Conservation (phyloP, 2,329 filamentous ascomycete species). For the Colletotrichum sp. region DNA sequence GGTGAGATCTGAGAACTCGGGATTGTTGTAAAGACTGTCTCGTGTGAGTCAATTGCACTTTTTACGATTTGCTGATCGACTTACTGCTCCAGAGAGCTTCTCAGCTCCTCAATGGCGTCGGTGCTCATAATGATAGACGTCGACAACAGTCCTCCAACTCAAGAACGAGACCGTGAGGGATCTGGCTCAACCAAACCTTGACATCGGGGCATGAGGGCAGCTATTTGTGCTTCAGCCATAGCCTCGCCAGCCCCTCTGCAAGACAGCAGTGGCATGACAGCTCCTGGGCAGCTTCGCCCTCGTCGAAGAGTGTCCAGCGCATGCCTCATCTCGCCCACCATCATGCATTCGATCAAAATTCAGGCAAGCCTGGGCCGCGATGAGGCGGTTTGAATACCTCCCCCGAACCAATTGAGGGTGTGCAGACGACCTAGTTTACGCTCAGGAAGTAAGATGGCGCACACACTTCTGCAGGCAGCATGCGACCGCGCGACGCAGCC, state of each 20-base stretch:
- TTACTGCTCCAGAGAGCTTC: neutral
- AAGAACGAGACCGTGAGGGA: neutral
- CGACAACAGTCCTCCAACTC: neutral
- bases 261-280: neutral
- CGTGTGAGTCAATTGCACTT: neutral
- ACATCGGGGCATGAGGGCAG: neutral
- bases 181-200: neutral
- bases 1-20: conserved; percentile 4
- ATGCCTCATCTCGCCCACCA: neutral
- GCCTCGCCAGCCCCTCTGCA: neutral
- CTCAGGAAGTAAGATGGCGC: neutral
- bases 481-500: neutral
- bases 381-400: neutral
- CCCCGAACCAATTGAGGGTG: neutral
- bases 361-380: neutral
- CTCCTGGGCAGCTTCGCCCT: neutral
- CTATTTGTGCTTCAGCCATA: neutral
- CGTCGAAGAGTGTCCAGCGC: neutral
- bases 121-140: neutral
- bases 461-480: neutral
- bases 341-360: neutral
- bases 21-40: neutral
- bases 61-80: rapidly evolving
- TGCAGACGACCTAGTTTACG: too few relatives aligned
- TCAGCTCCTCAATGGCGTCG: neutral